Base-by-base conservation (phyloP, 2,329 filamentous ascomycete species). In the Exophiala spinifera region DNA sequence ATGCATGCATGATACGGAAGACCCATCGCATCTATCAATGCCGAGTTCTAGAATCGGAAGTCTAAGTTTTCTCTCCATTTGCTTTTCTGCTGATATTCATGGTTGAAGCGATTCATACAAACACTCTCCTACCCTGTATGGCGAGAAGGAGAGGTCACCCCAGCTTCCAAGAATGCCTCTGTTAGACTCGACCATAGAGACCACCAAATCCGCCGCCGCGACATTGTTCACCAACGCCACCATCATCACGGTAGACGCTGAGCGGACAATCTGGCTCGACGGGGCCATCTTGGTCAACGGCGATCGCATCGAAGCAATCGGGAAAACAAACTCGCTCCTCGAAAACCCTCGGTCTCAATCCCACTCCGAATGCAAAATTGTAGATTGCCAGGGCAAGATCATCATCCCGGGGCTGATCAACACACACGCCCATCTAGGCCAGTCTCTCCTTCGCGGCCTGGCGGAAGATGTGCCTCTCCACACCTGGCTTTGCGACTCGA, bases 361-460 rank as follows among this genome's bases (percentile, higher is more conserved):
- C 61, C 15, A 3, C 3, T 31, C 15, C 6, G 44, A 58, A 3
- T 43, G 60, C 1, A 44, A 61, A 2, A 50, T 63, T 5, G 51
- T 69, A 11, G 64, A 70, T 36, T 68, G 67, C 43, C 44, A 51
- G 28, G 48, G 57, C 54, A 67, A 65, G 37, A 70, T 71, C 42
- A 64, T 71, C 45, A 65, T 71, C 19, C 69, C 69, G 1, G 69
- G 69, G 4, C 57, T 72, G 13, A 62, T 72, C 44, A 71, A 72
- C 51, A 68, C 69, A 1, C 69, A 72, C 36, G 67, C 68, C 4
- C 69, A 72, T 59, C 61, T 70, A 2, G 66, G 64, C 13, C 69
- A 71, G 44, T 71, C 69, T 0, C 43, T 71, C 5, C 57, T 72
- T 8, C 62, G 69, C 1, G 69, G 68, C 19, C 57, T 72, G 4